Evolutionary conservation across 192 early-diverging fungal species (phyloP), one percentile per base, ranked within the genome.

Genomic region (Gigaspora rosea): DNA sequence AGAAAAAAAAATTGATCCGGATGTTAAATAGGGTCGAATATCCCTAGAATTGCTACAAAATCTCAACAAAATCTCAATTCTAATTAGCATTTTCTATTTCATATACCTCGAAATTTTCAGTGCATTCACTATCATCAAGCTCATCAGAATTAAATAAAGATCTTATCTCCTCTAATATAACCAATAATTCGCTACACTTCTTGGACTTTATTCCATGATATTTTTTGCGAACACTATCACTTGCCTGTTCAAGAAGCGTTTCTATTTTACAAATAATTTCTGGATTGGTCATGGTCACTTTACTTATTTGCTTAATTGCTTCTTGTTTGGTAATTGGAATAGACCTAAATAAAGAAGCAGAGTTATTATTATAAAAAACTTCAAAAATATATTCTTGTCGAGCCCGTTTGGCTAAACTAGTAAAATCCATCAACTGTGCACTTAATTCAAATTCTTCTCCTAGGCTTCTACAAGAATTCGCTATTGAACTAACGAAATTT

Each of bases 241-340:
- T 33, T 20, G 54, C 20, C 15, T 72, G 51, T 72, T 72, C 70
- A 72, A 72, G 51, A 56, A 72, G 70, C 51, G 22, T 35, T 72
- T 72, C 70, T 72, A 72, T 56, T 36, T 72, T 72, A 18, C 4
- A 72, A 16, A 52, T 33, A 56, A 72, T 72, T 56, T 72, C 70
- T 56, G 9, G 0, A 22, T 72, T 52, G 4, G 51, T 35, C 51
- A 72, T 52, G 56, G 51, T 72, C 11, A 8, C 52, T 72, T 54
- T 5, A 41, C 36, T 41, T 5, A 5, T 46, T 71, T 71, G 69
- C n/a, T 18, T 33, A 16, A 36, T 56, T 18, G 11, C 48, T 71
- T 71, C 50, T 71, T 56, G 18, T 71, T 71, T 72, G 20, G 51
- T 72, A 56, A 72, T 72, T 35, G 32, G 70, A 56, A 72, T 72